phyloP scores from a whole-genome alignment of 805 yeast genomes.

The Isabelozyma rhagii region DNA sequence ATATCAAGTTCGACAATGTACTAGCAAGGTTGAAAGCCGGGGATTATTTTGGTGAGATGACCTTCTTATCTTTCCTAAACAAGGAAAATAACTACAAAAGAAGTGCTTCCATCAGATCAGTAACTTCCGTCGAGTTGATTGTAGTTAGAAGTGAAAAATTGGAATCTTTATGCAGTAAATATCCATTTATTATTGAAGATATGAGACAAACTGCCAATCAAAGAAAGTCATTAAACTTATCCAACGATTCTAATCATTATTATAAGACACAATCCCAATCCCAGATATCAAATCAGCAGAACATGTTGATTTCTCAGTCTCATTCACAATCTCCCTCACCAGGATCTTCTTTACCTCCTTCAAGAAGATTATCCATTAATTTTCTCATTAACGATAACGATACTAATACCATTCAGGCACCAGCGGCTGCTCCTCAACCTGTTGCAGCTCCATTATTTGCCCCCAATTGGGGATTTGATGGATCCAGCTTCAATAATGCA shows the following conservation, averaged over 20 bases:
- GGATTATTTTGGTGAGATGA: conserved; percentile 75
- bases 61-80: conserved; percentile 52
- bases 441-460: conserved; percentile 2
- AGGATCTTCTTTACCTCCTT: conserved; percentile 10
- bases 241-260: background rate
- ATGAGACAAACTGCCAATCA: conserved; percentile 59
- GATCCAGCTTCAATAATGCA: background rate
- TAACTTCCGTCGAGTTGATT: conserved; percentile 56
- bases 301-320: background rate
- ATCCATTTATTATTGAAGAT: conserved; percentile 57
- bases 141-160: conserved; percentile 56
- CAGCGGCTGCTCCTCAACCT: background rate
- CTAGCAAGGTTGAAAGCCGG: conserved; percentile 61
- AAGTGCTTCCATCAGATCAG: conserved; percentile 64
- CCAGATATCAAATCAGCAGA: background rate
- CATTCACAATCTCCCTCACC: background rate
- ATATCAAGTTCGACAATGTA: conserved; percentile 30
- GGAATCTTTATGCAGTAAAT: conserved; percentile 51
- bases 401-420: background rate
- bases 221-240: conserved; percentile 34
- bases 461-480: conserved; percentile 1
- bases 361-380: conserved; percentile 17
- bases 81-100: conserved; percentile 31
- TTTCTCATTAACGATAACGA: conserved; percentile 12
- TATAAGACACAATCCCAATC: background rate